Percentiles rank a stretch among this genome's conserved stretches.
Evolutionary conservation across 352 stramenopile species (phyloP).

Genomic region (Phytophthora citrophthora): DNA sequence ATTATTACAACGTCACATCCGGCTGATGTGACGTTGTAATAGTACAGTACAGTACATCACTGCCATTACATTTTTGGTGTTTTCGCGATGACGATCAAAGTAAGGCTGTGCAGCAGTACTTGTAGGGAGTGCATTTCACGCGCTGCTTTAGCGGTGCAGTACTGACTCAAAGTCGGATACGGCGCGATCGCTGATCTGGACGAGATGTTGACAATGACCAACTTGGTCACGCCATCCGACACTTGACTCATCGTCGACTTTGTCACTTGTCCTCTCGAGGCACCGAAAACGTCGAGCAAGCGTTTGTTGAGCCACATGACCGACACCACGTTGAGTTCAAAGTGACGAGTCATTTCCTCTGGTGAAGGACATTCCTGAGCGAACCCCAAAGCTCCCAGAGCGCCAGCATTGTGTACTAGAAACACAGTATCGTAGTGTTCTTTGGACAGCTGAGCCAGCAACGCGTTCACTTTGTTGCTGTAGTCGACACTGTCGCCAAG

Average conservation of each 20-base stretch:
- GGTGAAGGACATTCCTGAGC: conserved; percentile 50
- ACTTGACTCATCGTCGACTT: neutral
- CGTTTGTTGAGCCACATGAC: conserved; percentile 80
- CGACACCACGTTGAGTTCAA: conserved; percentile 85
- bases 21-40: no score
- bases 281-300: conserved; percentile 65
- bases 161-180: conserved; percentile 71
- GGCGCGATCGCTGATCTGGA: conserved; percentile 78
- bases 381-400: conserved; percentile 67
- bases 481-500: conserved; percentile 52
- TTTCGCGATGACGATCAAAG: no score
- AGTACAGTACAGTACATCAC: no score
- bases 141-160: conserved; percentile 84
- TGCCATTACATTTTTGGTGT: no score
- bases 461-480: conserved; percentile 44
- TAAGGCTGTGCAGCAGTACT: no score
- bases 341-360: conserved; percentile 50
- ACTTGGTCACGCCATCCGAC: conserved; percentile 14
- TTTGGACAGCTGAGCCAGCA: conserved; percentile 36
- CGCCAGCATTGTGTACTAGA: conserved; percentile 84
- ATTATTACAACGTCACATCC: no score
- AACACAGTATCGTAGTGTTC: conserved; percentile 48
- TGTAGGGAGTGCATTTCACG: conserved; percentile 75
- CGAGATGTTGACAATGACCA: conserved; percentile 82
- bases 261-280: conserved; percentile 37